Base-by-base conservation (phyloP, 2,329 filamentous ascomycete genomes). In the Aureobasidium sp. region DNA sequence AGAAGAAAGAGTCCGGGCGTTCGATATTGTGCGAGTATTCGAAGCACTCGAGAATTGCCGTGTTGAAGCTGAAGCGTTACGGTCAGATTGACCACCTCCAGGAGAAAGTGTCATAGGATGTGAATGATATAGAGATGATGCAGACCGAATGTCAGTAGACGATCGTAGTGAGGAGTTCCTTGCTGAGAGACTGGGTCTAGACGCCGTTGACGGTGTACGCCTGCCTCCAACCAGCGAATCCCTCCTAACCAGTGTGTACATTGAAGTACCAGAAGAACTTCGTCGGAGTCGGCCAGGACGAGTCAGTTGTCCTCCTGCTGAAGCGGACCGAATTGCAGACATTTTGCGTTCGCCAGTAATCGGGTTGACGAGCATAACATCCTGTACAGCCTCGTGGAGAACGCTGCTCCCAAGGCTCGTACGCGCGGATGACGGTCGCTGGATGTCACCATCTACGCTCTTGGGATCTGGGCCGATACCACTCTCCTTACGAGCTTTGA, bases 201-300 rank as follows among this genome's bases (percentile, higher is more conserved):
- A 62, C 16, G 30, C 48, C 5, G 29, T 54, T 16, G 47, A 61
- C 13, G 21, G 13, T 16, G 27, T 61, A 0, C 59, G 48, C n/a
- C 39, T 27, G 7, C 25, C 27, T 15, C 16, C 39, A 13, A 41
- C 9, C 15, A 53, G 8, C 7, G 60, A 62, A 8, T 62, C 60
- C 27, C 60, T n/a, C 25, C 60, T 62, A 9, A 62, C 60, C 8
- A 62, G 41, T n/a, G 49, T 54, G 27, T 49, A 62, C 60, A 55
- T 49, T 13, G 59, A 39, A n/a, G 41, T 30, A 2, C 34, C 25
- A n/a, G 42, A 39, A 25, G 41, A 49, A 32, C 32, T 27, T 34
- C 44, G 39, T 3, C 49, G 32, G 5, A 49, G 15, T 27, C 34
- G 41, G 13, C 60, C 48, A 4, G 60, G 60, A 27, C 32, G 39